Conservation (phyloP, 139 green algal genomes). For the Protoeuglena noctilucae region DNA sequence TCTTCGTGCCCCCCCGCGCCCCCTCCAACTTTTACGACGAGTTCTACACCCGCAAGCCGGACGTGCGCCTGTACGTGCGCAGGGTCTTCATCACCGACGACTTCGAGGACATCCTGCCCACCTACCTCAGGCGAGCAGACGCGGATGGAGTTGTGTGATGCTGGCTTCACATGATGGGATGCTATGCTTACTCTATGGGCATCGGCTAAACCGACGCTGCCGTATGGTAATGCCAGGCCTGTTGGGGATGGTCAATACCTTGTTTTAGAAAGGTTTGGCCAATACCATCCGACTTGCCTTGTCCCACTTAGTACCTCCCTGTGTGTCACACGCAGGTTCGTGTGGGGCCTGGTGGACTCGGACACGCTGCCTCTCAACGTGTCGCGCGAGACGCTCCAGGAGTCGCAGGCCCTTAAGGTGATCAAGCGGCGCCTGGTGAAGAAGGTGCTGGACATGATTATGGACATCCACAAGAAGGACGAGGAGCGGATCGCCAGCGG, state of each 20-base stretch:
- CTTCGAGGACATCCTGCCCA: slow-evolving; percentile 81
- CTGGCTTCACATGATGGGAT: too few species aligned
- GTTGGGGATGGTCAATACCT: too few species aligned
- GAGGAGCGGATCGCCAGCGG: slow-evolving; percentile 24
- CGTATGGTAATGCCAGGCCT: too few species aligned
- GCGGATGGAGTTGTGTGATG: too few species aligned
- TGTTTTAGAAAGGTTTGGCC: not conserved
- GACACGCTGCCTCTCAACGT: slow-evolving; percentile 93
- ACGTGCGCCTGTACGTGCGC: slow-evolving; percentile 84
- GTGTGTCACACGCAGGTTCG: too few species aligned
- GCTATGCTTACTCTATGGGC: not conserved
- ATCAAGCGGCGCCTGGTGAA: slow-evolving; percentile 98
- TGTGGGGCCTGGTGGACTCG: slow-evolving; percentile 83
- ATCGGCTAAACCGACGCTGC: not conserved
- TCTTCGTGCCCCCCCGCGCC: slow-evolving; percentile 69
- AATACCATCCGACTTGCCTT: not conserved
- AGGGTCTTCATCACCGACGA: slow-evolving; percentile 89
- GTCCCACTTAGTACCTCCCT: too few species aligned
- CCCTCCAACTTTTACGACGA: slow-evolving; percentile 46
- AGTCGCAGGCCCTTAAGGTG: slow-evolving; percentile 74
- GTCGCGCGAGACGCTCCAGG: slow-evolving; percentile 85
- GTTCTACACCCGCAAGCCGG: slow-evolving; percentile 17
- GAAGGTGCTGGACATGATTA: slow-evolving; percentile 80
- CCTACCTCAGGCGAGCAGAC: too few species aligned
- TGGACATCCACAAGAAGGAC: slow-evolving; percentile 88